Evolutionary conservation across 1,284 basidiomycete species (phyloP).

Genomic region (Microbotryomycetes sp.): DNA sequence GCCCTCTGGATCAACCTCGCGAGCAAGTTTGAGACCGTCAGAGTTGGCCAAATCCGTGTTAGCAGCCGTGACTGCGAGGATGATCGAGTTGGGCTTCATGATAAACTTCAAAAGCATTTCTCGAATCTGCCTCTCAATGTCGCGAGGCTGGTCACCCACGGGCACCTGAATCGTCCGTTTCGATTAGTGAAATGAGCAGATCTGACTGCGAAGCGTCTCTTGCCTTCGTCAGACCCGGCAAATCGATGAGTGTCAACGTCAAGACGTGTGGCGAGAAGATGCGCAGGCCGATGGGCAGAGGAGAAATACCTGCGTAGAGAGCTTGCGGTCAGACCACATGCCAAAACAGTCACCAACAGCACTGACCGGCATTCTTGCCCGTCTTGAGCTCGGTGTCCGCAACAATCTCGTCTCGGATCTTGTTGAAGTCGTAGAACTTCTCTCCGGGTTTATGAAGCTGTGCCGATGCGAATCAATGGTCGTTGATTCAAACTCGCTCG

Average conservation of each 20-base stretch:
- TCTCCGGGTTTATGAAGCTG: conserved; percentile 64
- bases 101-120: conserved; percentile 98
- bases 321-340: neutral
- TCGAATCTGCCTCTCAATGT: conserved; percentile 95
- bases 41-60: conserved; percentile 98
- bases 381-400: conserved; percentile 97
- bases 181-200: too few relatives aligned
- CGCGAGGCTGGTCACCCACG: conserved; percentile 93
- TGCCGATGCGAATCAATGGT: neutral
- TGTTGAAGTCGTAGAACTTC: conserved; percentile 95
- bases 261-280: conserved; percentile 95
- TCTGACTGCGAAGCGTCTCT: conserved; percentile 30
- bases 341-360: neutral
- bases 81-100: conserved; percentile 70
- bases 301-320: conserved; percentile 66
- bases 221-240: conserved; percentile 92
- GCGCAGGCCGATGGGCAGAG: conserved; percentile 90
- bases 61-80: conserved; percentile 91
- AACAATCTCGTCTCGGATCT: conserved; percentile 93
- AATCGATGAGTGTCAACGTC: conserved; percentile 91
- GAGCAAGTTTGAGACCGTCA: conserved; percentile 90
- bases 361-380: conserved; percentile 74
- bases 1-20: conserved; percentile 94
- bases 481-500: neutral
- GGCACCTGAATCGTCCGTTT: conserved; percentile 52